Conservation (phyloP, 768 basidiomycete species). For the Tulasnella sp. region DNA sequence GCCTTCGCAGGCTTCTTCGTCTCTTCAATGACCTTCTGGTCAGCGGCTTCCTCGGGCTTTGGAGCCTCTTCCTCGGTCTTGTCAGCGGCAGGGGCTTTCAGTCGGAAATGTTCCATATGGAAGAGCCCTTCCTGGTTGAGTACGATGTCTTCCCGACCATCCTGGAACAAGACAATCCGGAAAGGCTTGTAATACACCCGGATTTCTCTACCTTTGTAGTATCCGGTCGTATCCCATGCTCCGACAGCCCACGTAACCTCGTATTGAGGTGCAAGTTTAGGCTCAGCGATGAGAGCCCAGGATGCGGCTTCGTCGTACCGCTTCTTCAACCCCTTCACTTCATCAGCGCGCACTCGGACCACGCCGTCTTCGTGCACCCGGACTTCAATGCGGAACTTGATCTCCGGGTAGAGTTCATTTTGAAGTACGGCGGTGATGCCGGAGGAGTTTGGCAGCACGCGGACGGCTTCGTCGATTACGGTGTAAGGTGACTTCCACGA, state of each 20-base stretch:
- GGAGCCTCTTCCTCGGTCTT: conserved; percentile 34
- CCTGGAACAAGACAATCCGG: conserved; percentile 55
- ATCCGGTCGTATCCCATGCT: conserved; percentile 49
- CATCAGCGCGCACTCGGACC: conserved; percentile 87
- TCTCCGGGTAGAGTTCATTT: conserved; percentile 71
- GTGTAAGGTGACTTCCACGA: conserved; percentile 84
- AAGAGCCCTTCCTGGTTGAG: conserved; percentile 82
- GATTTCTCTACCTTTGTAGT: conserved; percentile 44
- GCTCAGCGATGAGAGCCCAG: conserved; percentile 77
- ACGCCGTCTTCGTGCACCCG: conserved; percentile 81
- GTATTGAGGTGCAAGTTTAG: conserved; percentile 30
- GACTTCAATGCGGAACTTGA: conserved; percentile 72
- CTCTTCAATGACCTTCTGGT: conserved; percentile 20
- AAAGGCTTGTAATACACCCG: conserved; percentile 66
- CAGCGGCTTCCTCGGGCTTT: conserved; percentile 27
- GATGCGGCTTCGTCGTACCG: conserved; percentile 85
- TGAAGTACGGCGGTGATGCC: conserved; percentile 64
- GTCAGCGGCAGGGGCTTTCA: conserved; percentile 32
- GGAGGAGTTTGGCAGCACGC: conserved; percentile 38
- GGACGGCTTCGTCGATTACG: conserved; percentile 45
- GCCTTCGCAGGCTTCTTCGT: conserved; percentile 4
- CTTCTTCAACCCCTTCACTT: conserved; percentile 59
- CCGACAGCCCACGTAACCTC: conserved; percentile 24
- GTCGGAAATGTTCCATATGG: conserved; percentile 92
- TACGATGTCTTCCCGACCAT: conserved; percentile 74